Conservation (phyloP, 768 basidiomycete genomes). For the Termitomyces sp. region DNA sequence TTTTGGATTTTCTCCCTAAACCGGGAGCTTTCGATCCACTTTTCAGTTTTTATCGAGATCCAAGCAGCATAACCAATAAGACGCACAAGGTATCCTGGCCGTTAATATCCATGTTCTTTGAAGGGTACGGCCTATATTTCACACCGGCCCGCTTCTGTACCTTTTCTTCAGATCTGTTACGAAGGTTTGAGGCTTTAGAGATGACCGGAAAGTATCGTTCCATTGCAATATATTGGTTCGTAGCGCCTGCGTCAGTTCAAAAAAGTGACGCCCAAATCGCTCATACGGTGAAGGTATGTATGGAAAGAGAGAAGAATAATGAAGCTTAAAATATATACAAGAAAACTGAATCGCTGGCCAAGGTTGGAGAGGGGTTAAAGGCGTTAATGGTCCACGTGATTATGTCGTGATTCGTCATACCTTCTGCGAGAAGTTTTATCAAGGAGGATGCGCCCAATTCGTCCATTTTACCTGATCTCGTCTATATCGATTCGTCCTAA, state of each 20-base stretch:
- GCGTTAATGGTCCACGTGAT: constrained; percentile 5
- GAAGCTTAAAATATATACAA: constrained; percentile 4
- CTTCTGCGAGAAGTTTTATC: constrained; percentile 5
- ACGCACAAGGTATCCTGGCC: constrained; percentile 10
- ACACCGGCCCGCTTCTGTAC: constrained; percentile 6
- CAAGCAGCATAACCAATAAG: background rate
- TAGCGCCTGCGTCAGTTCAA: background rate
- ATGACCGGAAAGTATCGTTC: constrained; percentile 20
- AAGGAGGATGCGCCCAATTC: constrained; percentile 6
- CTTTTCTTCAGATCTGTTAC: constrained; percentile 10
- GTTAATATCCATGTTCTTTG: background rate
- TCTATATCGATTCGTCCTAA: constrained; percentile 7
- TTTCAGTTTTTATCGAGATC: constrained; percentile 1
- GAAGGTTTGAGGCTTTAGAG: constrained; percentile 9
- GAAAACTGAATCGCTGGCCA: background rate
- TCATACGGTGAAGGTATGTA: background rate
- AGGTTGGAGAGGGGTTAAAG: background rate
- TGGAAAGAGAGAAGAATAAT: background rate
- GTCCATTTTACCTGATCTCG: constrained; percentile 11
- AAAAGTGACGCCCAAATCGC: background rate
- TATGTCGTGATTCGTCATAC: constrained; percentile 3
- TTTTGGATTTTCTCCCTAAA: constrained; percentile 10
- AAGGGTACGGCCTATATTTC: constrained; percentile 15
- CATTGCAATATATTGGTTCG: constrained; percentile 5
- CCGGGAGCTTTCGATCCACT: constrained; percentile 1